Evolutionary conservation across 1,284 basidiomycete species (phyloP).

Genomic region (Cutaneotrichosporon daszewskae): DNA sequence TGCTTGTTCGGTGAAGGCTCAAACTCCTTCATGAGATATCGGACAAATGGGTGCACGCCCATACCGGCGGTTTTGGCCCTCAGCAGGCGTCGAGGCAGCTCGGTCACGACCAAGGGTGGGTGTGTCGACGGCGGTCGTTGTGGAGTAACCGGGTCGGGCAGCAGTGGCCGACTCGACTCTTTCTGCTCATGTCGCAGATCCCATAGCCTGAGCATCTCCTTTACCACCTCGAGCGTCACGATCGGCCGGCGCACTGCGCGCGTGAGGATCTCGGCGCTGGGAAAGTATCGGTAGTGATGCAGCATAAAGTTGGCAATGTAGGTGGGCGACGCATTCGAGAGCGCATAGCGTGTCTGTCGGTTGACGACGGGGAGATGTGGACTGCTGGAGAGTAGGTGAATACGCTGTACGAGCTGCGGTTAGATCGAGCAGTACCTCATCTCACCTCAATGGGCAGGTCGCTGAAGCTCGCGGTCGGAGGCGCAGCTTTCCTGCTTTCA

Average conservation of each 20-base stretch:
- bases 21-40: conserved; percentile 36
- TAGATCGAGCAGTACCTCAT: neutral
- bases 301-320: conserved; percentile 34
- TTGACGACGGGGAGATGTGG: conserved; percentile 57
- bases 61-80: conserved; percentile 11
- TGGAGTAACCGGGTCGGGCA: neutral
- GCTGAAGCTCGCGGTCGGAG: conserved; percentile 12
- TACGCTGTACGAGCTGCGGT: conserved; percentile 62
- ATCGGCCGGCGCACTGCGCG: conserved; percentile 31
- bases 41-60: conserved; percentile 41
- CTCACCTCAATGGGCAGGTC: conserved; percentile 28
- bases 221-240: conserved; percentile 25
- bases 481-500: no score
- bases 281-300: conserved; percentile 21
- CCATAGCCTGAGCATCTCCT: conserved; percentile 33
- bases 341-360: conserved; percentile 53
- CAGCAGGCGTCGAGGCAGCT: conserved; percentile 44
- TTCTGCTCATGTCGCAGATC: conserved; percentile 20
- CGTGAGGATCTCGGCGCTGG: conserved; percentile 22
- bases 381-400: conserved; percentile 63
- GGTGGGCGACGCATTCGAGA: conserved; percentile 41
- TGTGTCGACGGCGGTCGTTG: conserved; percentile 1
- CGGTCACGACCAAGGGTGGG: conserved; percentile 8
- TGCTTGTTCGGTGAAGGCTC: conserved; percentile 54
- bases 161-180: conserved; percentile 9